These are phyloP conservation scores for Daldinia vernicosa DNA, from an alignment of 495 filamentous ascomycete species.

Conservation along the genomic window DNA sequence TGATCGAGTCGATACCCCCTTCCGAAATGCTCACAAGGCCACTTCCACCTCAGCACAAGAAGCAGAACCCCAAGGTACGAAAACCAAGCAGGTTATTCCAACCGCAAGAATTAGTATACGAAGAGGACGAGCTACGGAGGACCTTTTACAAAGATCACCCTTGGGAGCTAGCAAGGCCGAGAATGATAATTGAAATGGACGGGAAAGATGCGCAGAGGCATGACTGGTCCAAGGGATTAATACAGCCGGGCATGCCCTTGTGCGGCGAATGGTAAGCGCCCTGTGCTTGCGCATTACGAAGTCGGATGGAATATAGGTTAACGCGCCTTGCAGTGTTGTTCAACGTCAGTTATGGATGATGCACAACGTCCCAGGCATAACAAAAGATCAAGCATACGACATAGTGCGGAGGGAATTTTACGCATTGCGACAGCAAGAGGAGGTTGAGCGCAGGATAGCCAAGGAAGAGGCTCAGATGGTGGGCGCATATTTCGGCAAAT, in stretches of 20 bases:
- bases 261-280: conserved; percentile 82
- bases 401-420: conserved; percentile 91
- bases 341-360: conserved; percentile 90
- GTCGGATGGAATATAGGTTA: conserved; percentile 13
- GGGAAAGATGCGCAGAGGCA: conserved; percentile 78
- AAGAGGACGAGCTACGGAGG: conserved; percentile 82
- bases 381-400: conserved; percentile 80
- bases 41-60: conserved; percentile 68
- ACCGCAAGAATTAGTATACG: conserved; percentile 79
- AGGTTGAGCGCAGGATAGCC: conserved; percentile 84
- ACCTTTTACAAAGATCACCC: conserved; percentile 93
- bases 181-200: conserved; percentile 83
- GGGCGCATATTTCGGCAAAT: conserved; percentile 86
- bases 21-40: conserved; percentile 76
- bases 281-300: background rate
- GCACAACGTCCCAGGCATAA: conserved; percentile 66
- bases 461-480: conserved; percentile 85
- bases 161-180: conserved; percentile 93
- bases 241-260: conserved; percentile 79
- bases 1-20: conserved; percentile 78
- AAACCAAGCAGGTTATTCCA: conserved; percentile 78
- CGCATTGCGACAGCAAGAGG: conserved; percentile 77
- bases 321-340: conserved; percentile 72
- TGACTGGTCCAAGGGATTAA: conserved; percentile 79
- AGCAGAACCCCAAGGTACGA: conserved; percentile 59